phyloP scores from a whole-genome alignment of 257 asterid genomes.

The Solanum microdontum region DNA sequence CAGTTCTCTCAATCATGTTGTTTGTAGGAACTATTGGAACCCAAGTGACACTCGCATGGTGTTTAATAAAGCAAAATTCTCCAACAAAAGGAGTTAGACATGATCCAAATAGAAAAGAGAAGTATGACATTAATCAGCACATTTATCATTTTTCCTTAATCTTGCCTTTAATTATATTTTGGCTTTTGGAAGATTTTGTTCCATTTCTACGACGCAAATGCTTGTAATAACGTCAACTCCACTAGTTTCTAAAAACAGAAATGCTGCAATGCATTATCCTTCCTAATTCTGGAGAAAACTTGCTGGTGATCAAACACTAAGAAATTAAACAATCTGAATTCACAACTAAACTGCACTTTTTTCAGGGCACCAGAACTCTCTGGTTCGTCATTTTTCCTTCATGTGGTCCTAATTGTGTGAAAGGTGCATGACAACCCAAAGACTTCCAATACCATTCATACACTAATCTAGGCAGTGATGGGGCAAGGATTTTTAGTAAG shows the following conservation, averaged over 20 bases:
- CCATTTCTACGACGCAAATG: neutral
- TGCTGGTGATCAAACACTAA: neutral
- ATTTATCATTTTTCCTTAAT: neutral
- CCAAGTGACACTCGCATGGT: neutral
- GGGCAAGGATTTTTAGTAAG: neutral
- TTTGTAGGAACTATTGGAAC: neutral
- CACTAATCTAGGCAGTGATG: neutral
- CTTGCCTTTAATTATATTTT: neutral
- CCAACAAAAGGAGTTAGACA: neutral
- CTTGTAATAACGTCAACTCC: neutral
- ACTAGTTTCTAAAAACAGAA: neutral
- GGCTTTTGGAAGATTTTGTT: neutral
- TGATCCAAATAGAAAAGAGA: neutral
- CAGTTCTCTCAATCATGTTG: neutral
- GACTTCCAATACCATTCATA: neutral
- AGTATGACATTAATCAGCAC: neutral
- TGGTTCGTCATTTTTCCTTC: neutral
- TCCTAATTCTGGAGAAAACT: neutral
- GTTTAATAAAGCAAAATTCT: neutral
- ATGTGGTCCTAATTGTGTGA: neutral
- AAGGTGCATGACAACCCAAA: neutral
- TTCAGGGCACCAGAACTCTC: neutral
- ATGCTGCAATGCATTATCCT: neutral
- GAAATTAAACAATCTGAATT: neutral
- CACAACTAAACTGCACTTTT: neutral